Percentiles rank a stretch among this genome's conserved stretches.
Conservation (phyloP, 2,329 filamentous ascomycete species). For the Fonsecaea monophora region DNA sequence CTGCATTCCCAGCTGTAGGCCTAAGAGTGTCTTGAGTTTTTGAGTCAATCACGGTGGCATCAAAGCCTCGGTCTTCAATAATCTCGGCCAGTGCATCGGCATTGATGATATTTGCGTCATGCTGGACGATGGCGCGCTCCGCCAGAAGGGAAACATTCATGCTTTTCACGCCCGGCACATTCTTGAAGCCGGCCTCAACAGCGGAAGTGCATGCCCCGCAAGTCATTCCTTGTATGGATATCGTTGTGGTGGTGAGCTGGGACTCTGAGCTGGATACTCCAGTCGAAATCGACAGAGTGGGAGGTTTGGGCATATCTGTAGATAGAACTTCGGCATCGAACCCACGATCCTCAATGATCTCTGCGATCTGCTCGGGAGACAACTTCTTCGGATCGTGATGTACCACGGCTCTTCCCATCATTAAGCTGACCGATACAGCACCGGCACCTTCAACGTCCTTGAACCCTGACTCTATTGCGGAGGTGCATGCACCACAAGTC, state of each 20-base stretch:
- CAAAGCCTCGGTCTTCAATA: constrained; percentile 76
- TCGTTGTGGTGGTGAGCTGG: constrained; percentile 69
- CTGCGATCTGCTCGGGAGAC: constrained; percentile 75
- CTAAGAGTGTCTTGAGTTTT: constrained; percentile 50
- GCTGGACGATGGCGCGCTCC: constrained; percentile 83
- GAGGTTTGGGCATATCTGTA: constrained; percentile 68
- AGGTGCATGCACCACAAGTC: constrained; percentile 90
- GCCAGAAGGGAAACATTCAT: constrained; percentile 85
- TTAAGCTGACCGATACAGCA: constrained; percentile 86
- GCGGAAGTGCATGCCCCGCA: constrained; percentile 89
- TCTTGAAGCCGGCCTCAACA: constrained; percentile 79
- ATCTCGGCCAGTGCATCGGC: constrained; percentile 63
- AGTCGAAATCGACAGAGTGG: constrained; percentile 10
- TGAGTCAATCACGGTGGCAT: constrained; percentile 77
- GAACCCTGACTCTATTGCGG: constrained; percentile 92
- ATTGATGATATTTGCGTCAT: constrained; percentile 66
- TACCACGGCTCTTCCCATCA: constrained; percentile 94
- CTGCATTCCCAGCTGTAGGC: constrained; percentile 44
- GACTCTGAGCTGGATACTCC: constrained; percentile 30
- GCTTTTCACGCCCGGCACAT: constrained; percentile 72
- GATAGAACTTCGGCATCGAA: constrained; percentile 92
- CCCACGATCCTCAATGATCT: constrained; percentile 88
- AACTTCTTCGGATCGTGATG: constrained; percentile 82
- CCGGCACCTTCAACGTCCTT: constrained; percentile 80
- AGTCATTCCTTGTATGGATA: constrained; percentile 87